Evolutionary conservation across 2,329 filamentous ascomycete species (phyloP), one percentile per base, ranked within the genome.

Genomic region (Neonectria faginata): DNA sequence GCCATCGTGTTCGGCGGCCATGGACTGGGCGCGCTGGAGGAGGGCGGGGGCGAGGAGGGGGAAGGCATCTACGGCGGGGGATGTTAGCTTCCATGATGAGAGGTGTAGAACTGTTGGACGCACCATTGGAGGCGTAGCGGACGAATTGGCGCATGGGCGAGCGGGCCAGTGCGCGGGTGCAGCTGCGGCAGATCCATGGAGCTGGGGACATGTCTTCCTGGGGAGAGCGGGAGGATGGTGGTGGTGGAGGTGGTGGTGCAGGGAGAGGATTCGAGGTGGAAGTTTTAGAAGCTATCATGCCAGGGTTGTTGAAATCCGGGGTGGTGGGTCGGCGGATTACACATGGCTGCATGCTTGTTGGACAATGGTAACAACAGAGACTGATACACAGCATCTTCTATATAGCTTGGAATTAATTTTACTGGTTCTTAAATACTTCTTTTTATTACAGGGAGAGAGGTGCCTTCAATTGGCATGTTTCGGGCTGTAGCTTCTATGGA

Each of bases 1-100:
- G 48, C 81, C 77, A 31, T 84, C 81, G 72, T 91, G 85, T 69
- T 92, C 89, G 67, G 79, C 79, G 0, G 87, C 81, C 48, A 91
- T 79, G 64, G 81, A 82, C 33, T 84, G 83, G 9, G 89, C 89
- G 66, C 89, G 86, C 45, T 84, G 81, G 62, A 92, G 83, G 57
- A 92, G 83, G 45, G 84, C 83, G 10, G 82, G 79, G 0, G 87
- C 85, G 22, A 88, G 80, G 39, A 73, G 73, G 39, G 69, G 51
- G 44, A 71, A 67, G 42, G 68, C 57, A 57, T 70, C 70, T 73
- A 14, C 31, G 10, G 31, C 14, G 22, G 7, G 0, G 10, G 31
- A 14, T 66, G 66, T 44, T 39, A 41, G 53, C 39, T 33, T 57
- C 31, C 16, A 18, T 27, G 41, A 9, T 16, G 4, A 12, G 22